Evolutionary conservation across 129 eudicot genomes (phyloP), one percentile per base, ranked within the genome.

Genomic region (Oenanthe sinensis): DNA sequence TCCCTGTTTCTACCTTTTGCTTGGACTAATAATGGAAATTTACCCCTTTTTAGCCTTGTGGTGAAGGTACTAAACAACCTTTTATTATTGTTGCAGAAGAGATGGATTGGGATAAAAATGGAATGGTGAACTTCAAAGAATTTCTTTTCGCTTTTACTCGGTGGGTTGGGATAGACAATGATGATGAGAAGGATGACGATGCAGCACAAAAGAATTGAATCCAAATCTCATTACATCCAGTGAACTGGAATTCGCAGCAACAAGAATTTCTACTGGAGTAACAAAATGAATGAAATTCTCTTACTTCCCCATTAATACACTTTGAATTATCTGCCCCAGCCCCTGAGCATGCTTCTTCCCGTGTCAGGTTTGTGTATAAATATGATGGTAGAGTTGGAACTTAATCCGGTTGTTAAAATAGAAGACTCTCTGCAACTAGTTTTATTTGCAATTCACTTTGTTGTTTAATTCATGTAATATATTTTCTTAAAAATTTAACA

Each of bases 61-160:
- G 30, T 58, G 8, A 16, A 77, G 79, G 13, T 43, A 62, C 69
- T 75, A 54, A 74, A 45, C 79, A 42, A 33, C 20, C 26, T 68
- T n/a, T 45, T 79, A 71, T 20, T 85, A 78, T 45, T 50, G 68
- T 79, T 83, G 85, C 93, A 91, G 98, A 94, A 43, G 97, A 94
- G 84, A 94, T 94, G 98, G 98, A 94, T 78, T 94, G 97, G 97
- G 97, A 91, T 80, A 90, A 88, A 68, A 94, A 94, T 79, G 98
- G 98, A 83, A 91, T 81, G 87, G 97, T 94, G 76, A 91, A 88
- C 87, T 94, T 89, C 84, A 94, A 94, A 83, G 98, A 94, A 50
- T 94, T 91, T 79, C 90, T 94, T 71, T 94, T 94, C 78, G 93
- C 97, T 75, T 91, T 94, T 77, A 91, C 97, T 36, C 85, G 88